phyloP scores from a whole-genome alignment of 2,329 filamentous ascomycete species.

The Stromatinia cepivora region DNA sequence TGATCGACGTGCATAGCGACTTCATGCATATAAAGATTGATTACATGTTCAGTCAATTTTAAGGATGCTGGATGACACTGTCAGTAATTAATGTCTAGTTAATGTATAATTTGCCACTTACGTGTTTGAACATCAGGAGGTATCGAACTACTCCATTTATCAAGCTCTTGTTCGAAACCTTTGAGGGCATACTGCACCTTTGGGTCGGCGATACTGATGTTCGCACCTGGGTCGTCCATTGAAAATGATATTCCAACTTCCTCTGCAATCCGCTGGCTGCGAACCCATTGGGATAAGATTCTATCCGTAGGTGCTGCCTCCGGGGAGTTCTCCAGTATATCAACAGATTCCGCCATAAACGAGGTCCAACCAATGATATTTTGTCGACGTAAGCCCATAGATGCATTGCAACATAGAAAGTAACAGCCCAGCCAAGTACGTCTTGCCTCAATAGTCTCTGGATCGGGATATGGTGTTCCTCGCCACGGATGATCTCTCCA shows the following conservation, averaged over 20 bases:
- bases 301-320: slow-evolving; percentile 46
- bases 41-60: slow-evolving; percentile 52
- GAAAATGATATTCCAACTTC: slow-evolving; percentile 56
- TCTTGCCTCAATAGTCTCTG: slow-evolving; percentile 41
- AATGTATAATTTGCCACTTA: slow-evolving; percentile 30
- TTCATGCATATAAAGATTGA: slow-evolving; percentile 60
- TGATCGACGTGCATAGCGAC: slow-evolving; percentile 58
- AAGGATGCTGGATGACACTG: slow-evolving; percentile 45
- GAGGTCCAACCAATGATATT: slow-evolving; percentile 47
- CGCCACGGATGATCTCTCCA: slow-evolving; percentile 47
- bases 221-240: slow-evolving; percentile 47
- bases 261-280: slow-evolving; percentile 52
- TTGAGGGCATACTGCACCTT: slow-evolving; percentile 56
- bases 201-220: slow-evolving; percentile 54
- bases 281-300: slow-evolving; percentile 46
- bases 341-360: slow-evolving; percentile 49
- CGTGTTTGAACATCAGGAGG: slow-evolving; percentile 43
- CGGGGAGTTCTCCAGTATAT: slow-evolving; percentile 45
- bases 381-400: slow-evolving; percentile 47
- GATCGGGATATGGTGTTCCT: slow-evolving; percentile 42
- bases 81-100: slow-evolving; percentile 11
- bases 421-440: slow-evolving; percentile 42
- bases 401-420: slow-evolving; percentile 44
- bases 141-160: slow-evolving; percentile 47
- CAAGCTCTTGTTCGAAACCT: slow-evolving; percentile 54